Conservation (phyloP, 768 basidiomycete species). For the Pisolithus orientalis region DNA sequence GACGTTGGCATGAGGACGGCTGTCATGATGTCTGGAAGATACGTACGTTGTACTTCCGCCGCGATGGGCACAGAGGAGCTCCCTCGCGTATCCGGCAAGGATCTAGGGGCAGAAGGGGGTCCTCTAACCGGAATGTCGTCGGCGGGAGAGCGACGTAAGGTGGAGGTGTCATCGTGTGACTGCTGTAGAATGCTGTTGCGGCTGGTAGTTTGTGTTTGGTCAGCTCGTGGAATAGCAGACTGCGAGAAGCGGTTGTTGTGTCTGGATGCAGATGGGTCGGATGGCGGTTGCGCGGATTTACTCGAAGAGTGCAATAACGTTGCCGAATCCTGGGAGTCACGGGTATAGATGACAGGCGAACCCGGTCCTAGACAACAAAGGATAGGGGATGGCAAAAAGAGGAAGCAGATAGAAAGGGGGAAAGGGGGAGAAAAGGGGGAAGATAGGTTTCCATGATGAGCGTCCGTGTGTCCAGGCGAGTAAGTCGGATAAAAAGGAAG, state of each 20-base stretch:
- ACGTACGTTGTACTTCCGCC: conserved; percentile 34
- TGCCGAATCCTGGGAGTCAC: conserved; percentile 22
- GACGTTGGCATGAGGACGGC: conserved; percentile 23
- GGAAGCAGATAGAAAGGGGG: conserved; percentile 22
- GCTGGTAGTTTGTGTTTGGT: conserved; percentile 8
- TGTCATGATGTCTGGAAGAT: conserved; percentile 22
- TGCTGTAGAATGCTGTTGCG: conserved; percentile 14
- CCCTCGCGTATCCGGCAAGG: conserved; percentile 8
- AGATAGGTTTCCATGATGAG: conserved; percentile 35
- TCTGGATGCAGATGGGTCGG: conserved; percentile 5
- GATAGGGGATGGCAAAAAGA: conserved; percentile 22
- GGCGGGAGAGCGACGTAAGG: conserved; percentile 8
- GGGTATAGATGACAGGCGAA: conserved; percentile 30
- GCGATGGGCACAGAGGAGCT: conserved; percentile 15
- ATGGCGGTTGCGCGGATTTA: conserved; percentile 12
- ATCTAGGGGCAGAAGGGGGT: not conserved
- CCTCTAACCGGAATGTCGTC: conserved; percentile 4
- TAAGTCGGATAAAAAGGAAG: conserved; percentile 33
- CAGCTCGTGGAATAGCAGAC: conserved; percentile 9
- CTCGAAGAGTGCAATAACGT: conserved; percentile 6
- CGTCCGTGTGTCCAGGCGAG: conserved; percentile 35
- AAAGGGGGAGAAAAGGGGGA: conserved; percentile 22
- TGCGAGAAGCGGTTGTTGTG: conserved; percentile 22
- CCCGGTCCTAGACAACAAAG: conserved; percentile 38
- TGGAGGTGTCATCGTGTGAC: conserved; percentile 11